Evolutionary conservation across 75 land plant species (phyloP).

Genomic region (Larix kaempferi): DNA sequence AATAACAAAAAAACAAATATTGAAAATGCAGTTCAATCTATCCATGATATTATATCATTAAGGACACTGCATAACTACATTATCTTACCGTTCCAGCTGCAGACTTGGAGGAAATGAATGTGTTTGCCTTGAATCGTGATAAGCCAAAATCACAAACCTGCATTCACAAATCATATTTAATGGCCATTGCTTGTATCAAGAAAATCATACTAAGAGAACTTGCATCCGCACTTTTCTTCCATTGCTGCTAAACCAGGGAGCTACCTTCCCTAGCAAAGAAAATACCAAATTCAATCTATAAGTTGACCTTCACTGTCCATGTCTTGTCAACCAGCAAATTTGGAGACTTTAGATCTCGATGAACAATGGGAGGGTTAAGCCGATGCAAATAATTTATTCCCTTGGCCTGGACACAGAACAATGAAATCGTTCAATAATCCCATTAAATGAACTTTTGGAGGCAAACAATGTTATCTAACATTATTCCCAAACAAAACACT

Average conservation of each 20-base stretch:
- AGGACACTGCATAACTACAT: not conserved
- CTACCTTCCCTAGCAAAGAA: not conserved
- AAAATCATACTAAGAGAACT: not conserved
- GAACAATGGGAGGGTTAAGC: slow-evolving; percentile 87
- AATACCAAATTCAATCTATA: slow-evolving; percentile 5
- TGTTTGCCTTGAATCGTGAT: slow-evolving; percentile 76
- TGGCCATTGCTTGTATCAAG: not conserved
- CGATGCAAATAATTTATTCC: slow-evolving; percentile 94
- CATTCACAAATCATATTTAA: not conserved
- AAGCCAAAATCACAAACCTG: slow-evolving; percentile 98
- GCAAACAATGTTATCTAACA: not conserved
- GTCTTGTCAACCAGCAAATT: slow-evolving; percentile 91
- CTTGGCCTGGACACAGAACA: slow-evolving; percentile 61
- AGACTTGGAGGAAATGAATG: slow-evolving; percentile 80
- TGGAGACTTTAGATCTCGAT: slow-evolving; percentile 91
- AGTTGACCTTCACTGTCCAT: slow-evolving; percentile 76
- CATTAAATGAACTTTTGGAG: not conserved
- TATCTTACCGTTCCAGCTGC: slow-evolving; percentile 87
- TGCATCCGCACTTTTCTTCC: not conserved
- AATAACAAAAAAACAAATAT: not conserved
- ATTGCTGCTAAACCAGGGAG: slow-evolving; percentile 3
- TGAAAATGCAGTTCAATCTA: not conserved
- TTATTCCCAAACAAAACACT: too few species aligned
- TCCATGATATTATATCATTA: not conserved
- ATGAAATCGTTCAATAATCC: not conserved